Evolutionary conservation across 495 filamentous ascomycete genomes (phyloP).

Genomic region (Xylaria acuta): DNA sequence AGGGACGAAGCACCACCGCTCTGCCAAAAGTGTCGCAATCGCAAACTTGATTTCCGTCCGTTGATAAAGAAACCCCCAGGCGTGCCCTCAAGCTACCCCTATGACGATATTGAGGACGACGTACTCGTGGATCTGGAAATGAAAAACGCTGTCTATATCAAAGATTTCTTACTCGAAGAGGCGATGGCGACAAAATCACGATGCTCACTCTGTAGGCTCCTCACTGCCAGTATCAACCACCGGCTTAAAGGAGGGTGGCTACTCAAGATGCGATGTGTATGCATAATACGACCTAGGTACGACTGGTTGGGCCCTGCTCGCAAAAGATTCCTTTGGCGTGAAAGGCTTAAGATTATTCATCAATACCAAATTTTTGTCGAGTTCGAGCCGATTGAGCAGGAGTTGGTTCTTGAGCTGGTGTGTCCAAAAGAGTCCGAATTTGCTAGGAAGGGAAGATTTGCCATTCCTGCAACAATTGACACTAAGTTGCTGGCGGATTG

Average conservation of each 20-base stretch:
- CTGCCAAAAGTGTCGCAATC: not conserved
- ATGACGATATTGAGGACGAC: constrained; percentile 7
- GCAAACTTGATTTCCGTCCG: constrained; percentile 10
- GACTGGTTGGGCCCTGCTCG: not conserved
- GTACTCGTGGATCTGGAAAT: not conserved
- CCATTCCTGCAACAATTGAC: not conserved
- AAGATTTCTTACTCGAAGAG: constrained; percentile 13
- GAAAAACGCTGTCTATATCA: constrained; percentile 4
- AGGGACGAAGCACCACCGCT: not conserved
- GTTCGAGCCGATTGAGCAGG: constrained; percentile 6
- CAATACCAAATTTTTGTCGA: constrained; percentile 4
- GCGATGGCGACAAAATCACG: not conserved
- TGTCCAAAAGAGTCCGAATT: not conserved
- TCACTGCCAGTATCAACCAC: not conserved
- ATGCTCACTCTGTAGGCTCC: constrained; percentile 10
- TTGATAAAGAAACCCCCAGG: not conserved
- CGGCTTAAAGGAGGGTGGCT: constrained; percentile 3
- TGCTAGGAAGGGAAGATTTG: not conserved
- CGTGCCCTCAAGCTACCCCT: not conserved
- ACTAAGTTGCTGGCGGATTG: not conserved
- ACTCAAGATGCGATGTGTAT: constrained; percentile 1
- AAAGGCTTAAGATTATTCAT: constrained; percentile 7
- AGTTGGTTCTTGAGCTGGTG: not conserved
- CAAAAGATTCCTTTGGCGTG: not conserved
- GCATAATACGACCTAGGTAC: constrained; percentile 18